Base-by-base conservation (phyloP, 2,329 filamentous ascomycete species). In the Pseudophaeomoniella oleicola region DNA sequence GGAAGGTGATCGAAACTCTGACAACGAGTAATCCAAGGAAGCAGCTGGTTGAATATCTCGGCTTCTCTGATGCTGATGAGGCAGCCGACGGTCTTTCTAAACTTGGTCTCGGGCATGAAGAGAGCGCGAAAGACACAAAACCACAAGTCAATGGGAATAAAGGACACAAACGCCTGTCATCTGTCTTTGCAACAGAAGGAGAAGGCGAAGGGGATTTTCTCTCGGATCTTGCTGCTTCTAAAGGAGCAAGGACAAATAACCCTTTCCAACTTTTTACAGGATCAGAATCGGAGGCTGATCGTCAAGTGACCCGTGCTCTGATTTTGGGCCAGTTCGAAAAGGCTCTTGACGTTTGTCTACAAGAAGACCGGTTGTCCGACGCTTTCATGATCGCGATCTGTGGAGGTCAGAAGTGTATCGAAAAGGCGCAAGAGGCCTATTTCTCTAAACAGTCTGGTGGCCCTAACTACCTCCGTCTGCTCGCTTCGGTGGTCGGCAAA, bases 341-440 rank as follows among this genome's bases (percentile, higher is more conserved):
- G 54, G 90, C 90, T 13, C 78, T 93, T 39, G 82, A 92, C 39
- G 75, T 94, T 36, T 94, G 86, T 49, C 63, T 98, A 12, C 78
- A 83, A 50, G 85, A 94, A 57, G 78, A 92, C 45, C 78, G 87
- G 37, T 77, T 96, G 55, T 90, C 90, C 0, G 90, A 98, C 61
- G 90, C 90, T 29, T 94, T 98, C 60, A 85, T 98, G 66, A 88
- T 98, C 53, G 90, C 92, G 33, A 94, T 96, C 50, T 96, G 87
- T 50, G 87, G 90, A 40, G 90, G 88, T 34, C 85, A 93, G 55
- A 81, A 86, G 46, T 81, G 93, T 41, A 80, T 96, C 31, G 85
- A 94, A 50, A 94, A 93, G 64, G 88, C 88, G 4, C 90, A 96
- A 58, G 72, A 81, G 42, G 78, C 86, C 10, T 98, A 98, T 55